Evolutionary conservation across 1,139 yeast genomes (phyloP), one percentile per base, ranked within the genome.

Genomic region (Zygotorulaspora mrakii): DNA sequence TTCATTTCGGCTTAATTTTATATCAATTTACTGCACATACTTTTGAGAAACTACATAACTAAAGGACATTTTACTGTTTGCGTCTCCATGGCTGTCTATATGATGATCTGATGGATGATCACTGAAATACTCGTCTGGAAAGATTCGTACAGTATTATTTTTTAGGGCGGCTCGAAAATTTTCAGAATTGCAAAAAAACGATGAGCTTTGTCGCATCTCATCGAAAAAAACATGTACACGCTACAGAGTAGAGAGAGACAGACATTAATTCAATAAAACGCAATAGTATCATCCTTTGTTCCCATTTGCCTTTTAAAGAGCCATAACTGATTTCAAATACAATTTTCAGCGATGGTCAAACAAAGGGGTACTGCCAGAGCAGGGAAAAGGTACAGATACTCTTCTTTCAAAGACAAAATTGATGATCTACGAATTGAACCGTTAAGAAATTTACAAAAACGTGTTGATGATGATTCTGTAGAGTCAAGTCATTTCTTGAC

Each of bases 341-440:
- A 10, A 9, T 9, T 11, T 18, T 12, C 17, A 10, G 33, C 20
- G 21, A 53, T 53, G 57, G 54, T 43, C 6, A 52, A 49, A 47
- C 62, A 54, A 30, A 71, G 66, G 54, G 62, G 59, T 32, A 73
- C 80, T 7, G 74, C 83, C 0, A 70, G 74, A 54, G 71, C 84
- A 3, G 53, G 71, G 8, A 76, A 81, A 55, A 71, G 79, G 52
- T 82, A 73, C 61, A 76, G 81, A 7, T 87, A 75, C 58, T 69
- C 77, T 25, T 84, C 95, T 2, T 88, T 88, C 59, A 76, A 80
- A 48, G 95, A 89, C 51, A 75, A 94, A 45, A 77, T 89, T 12
- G 96, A 91, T 49, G 69, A 82, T 18, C 76, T 91, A 47, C 81
- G 82, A 57, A 88, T 91, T 45, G 96, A 88, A 57, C 96, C 96